Conservation (phyloP, 495 filamentous ascomycete species). For the Tuber melanosporum region DNA sequence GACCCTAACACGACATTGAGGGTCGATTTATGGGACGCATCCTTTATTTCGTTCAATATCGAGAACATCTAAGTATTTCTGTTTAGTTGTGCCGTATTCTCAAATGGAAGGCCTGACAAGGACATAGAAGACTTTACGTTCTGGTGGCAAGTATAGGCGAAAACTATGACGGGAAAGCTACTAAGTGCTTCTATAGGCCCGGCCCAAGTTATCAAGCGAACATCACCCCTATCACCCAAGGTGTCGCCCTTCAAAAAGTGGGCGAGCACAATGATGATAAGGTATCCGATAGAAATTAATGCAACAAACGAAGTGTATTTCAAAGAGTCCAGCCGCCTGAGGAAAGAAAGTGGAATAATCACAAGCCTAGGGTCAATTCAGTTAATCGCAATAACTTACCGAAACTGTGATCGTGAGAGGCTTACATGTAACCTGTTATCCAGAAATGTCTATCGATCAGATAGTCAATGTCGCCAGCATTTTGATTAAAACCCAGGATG, state of each 20-base stretch:
- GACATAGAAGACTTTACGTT: constrained; percentile 56
- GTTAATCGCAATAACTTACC: not conserved
- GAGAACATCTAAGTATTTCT: constrained; percentile 76
- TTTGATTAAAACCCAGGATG: constrained; percentile 63
- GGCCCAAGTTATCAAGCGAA: constrained; percentile 69
- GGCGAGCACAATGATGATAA: constrained; percentile 83
- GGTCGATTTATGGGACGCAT: constrained; percentile 68
- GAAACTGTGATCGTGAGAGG: constrained; percentile 3
- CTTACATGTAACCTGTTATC: constrained; percentile 94
- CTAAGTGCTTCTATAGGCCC: constrained; percentile 71
- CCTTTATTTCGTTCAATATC: constrained; percentile 85
- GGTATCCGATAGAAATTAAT: constrained; percentile 83
- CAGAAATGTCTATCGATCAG: constrained; percentile 88
- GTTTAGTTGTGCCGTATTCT: constrained; percentile 17
- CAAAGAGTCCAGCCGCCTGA: constrained; percentile 82
- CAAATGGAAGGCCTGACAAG: not conserved
- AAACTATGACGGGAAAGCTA: constrained; percentile 89
- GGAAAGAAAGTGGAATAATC: constrained; percentile 87
- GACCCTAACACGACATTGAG: constrained; percentile 72
- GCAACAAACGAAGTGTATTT: constrained; percentile 96
- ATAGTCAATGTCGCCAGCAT: constrained; percentile 56
- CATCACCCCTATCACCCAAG: constrained; percentile 59
- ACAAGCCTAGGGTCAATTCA: constrained; percentile 57
- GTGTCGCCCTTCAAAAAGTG: constrained; percentile 80
- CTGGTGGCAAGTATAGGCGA: constrained; percentile 97